Evolutionary conservation across 371 early-diverging fungal genomes (phyloP), one percentile per base, ranked within the genome.

Genomic region (Rhizomucor miehei): DNA sequence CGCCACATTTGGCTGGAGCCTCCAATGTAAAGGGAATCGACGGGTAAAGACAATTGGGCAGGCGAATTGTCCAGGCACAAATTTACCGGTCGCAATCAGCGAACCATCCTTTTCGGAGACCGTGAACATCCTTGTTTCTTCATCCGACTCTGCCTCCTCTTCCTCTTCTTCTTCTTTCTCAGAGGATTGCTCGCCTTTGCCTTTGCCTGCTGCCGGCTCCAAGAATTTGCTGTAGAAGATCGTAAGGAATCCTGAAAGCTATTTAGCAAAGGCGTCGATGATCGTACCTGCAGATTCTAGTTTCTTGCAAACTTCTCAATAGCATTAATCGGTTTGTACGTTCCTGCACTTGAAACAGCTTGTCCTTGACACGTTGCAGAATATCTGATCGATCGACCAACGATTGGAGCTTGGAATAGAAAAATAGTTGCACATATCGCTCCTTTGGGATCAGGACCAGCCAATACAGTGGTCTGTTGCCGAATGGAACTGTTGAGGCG

Each of bases 11-110:
- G 89, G 83, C 44, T 73, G 80, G 29, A 93, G 59, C 3, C 94
- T 79, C 86, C 88, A 88, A 55, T 91, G 92, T 2, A 92, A 56
- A 1, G 85, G 81, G 57, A 92, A 89, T n/a, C 69, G 62, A 39
- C 75, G 77, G 1, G 71, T 75, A 54, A 77, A 86, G 12, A 89
- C 80, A 8, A 84, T 48, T 0, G 89, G 87, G 45, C 91, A 90
- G 16, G 85, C 75, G 61, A 90, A 90, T 48, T 87, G 86, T 0
- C 89, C 90, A 1, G 79, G 81, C 10, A 51, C 56, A 53, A 80
- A 81, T 37, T 63, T 69, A 19, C 57, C 65, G 19, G 49, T 46
- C 17, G 35, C 36, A 12, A 40, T 20, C 13, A 39, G 9, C 1
- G 57, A 39, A 6, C 34, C 48, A 24, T 52, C 29, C 16, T 43